phyloP scores from a whole-genome alignment of 768 basidiomycete species.

The Gyrodon lividus region DNA sequence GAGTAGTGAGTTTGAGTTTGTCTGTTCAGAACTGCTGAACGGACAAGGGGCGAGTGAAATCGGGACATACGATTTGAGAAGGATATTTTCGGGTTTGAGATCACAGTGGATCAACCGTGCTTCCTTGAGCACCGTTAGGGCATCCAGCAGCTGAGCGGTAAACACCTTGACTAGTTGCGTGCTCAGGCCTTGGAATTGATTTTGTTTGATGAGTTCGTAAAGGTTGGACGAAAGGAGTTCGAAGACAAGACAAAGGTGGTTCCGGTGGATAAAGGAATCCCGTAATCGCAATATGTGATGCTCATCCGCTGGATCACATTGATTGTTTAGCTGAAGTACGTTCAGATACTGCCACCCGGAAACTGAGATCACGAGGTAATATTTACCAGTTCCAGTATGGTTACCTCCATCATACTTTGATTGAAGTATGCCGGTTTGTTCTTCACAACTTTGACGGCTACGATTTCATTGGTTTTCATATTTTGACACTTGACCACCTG shows the following conservation, averaged over 20 bases:
- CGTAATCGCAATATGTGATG: constrained; percentile 95
- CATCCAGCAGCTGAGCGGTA: constrained; percentile 92
- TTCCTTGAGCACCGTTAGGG: constrained; percentile 89
- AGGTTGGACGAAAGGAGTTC: constrained; percentile 96
- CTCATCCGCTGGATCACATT: constrained; percentile 90
- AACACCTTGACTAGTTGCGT: constrained; percentile 99
- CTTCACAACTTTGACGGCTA: constrained; percentile 99
- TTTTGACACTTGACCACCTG: constrained; percentile 99
- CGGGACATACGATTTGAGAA: constrained; percentile 80
- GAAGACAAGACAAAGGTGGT: constrained; percentile 96
- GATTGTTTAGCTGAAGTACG: constrained; percentile 79
- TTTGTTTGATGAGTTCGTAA: constrained; percentile 99
- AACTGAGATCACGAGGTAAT: neutral
- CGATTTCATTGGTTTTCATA: constrained; percentile 98
- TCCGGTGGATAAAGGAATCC: constrained; percentile 96
- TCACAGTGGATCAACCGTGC: constrained; percentile 97
- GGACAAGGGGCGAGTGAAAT: neutral
- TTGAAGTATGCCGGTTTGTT: constrained; percentile 99
- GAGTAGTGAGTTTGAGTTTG: too few species aligned
- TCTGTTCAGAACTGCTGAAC: neutral
- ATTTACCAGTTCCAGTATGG: constrained; percentile 91
- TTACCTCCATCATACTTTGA: constrained; percentile 99
- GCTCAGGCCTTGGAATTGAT: constrained; percentile 96
- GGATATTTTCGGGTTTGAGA: constrained; percentile 97
- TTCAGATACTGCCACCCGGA: neutral